A percentile compares a stretch with the other conserved stretches of the same genome.
Evolutionary conservation across 495 filamentous ascomycete species (phyloP).

Genomic region (Penicillium atrosanguineum): DNA sequence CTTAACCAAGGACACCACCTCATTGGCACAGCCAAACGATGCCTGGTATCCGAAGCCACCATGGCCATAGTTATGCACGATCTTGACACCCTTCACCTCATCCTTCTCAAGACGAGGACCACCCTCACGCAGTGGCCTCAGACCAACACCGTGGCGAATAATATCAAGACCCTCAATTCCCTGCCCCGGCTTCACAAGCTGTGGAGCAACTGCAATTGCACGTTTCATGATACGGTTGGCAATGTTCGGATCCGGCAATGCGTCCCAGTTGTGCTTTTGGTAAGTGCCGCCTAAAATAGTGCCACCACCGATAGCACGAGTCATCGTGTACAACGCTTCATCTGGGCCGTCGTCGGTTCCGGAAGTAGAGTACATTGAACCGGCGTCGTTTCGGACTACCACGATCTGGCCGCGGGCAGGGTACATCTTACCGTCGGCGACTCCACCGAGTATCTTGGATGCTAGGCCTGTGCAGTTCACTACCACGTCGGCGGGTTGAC

Average conservation of each 20-base stretch:
- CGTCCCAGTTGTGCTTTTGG: slow-evolving; percentile 79
- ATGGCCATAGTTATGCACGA: slow-evolving; percentile 97
- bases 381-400: slow-evolving; percentile 78
- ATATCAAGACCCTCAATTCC: slow-evolving; percentile 79
- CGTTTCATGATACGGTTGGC: slow-evolving; percentile 89
- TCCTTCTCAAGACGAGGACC: slow-evolving; percentile 86
- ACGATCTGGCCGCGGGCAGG: slow-evolving; percentile 87
- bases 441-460: slow-evolving; percentile 73
- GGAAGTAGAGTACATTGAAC: slow-evolving; percentile 64
- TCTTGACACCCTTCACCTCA: slow-evolving; percentile 61
- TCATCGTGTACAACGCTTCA: slow-evolving; percentile 88
- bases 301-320: slow-evolving; percentile 71
- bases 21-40: slow-evolving; percentile 77
- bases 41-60: slow-evolving; percentile 91
- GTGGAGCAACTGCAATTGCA: slow-evolving; percentile 66
- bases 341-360: slow-evolving; percentile 80
- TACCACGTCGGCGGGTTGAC: slow-evolving; percentile 63
- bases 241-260: slow-evolving; percentile 73
- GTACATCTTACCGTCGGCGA: slow-evolving; percentile 69
- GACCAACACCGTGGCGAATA: slow-evolving; percentile 84
- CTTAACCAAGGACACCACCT: slow-evolving; percentile 68
- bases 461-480: slow-evolving; percentile 87
- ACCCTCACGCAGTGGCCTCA: slow-evolving; percentile 71
- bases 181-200: slow-evolving; percentile 66
- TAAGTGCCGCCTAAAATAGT: slow-evolving; percentile 89